Conservation (phyloP, 495 filamentous ascomycete species). For the Neurospora sp. region DNA sequence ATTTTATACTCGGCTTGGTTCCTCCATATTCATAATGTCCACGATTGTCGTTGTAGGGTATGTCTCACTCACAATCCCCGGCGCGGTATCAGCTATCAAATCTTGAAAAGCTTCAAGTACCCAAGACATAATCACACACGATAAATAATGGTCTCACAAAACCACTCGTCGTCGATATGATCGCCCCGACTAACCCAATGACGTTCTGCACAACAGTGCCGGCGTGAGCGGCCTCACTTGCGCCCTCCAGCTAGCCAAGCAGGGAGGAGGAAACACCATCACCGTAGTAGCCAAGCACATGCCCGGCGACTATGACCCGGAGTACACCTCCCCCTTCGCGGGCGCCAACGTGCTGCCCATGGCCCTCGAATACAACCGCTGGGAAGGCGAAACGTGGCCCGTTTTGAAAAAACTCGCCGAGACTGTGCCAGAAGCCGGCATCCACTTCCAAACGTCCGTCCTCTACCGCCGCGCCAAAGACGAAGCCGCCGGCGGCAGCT, state of each 20-base stretch:
- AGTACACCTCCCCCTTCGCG: slow-evolving; percentile 93
- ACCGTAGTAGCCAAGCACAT: slow-evolving; percentile 91
- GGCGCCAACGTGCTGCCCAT: slow-evolving; percentile 82
- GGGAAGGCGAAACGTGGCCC: slow-evolving; percentile 61
- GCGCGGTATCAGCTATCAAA: background rate
- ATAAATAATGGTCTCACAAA: background rate
- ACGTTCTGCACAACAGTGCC: slow-evolving; percentile 50
- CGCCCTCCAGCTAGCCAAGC: slow-evolving; percentile 68
- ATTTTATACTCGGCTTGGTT: background rate
- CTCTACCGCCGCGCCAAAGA: slow-evolving; percentile 34
- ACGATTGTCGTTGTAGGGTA: background rate
- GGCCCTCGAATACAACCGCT: slow-evolving; percentile 33
- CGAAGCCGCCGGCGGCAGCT: slow-evolving; percentile 12
- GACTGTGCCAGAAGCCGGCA: slow-evolving; percentile 74
- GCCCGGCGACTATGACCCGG: slow-evolving; percentile 95
- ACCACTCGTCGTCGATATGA: background rate
- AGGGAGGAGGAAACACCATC: slow-evolving; percentile 45
- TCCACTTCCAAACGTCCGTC: slow-evolving; percentile 62
- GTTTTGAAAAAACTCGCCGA: slow-evolving; percentile 53
- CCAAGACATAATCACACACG: background rate
- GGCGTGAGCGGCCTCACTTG: slow-evolving; percentile 91
- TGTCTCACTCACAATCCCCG: background rate
- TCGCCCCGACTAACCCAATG: background rate
- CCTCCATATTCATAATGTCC: background rate
- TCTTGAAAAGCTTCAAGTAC: background rate